Evolutionary conservation across 2,329 filamentous ascomycete species (phyloP).

Genomic region (Macrophomina tecta): DNA sequence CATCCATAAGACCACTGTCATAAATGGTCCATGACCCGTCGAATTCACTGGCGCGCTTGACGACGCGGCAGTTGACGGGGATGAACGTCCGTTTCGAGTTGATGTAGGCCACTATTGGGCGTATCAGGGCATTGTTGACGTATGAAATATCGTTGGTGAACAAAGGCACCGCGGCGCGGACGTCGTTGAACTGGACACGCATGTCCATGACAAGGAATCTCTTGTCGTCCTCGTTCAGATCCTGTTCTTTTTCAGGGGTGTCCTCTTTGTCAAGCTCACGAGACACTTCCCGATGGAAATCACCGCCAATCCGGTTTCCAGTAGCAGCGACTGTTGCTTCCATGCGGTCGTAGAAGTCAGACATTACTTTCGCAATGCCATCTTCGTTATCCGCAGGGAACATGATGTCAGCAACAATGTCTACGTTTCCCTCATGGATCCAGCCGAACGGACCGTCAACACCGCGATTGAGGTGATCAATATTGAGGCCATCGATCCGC

Average conservation of each 20-base stretch:
- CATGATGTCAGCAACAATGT: conserved; percentile 95
- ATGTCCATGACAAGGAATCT: conserved; percentile 92
- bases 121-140: conserved; percentile 91
- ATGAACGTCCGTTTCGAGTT: conserved; percentile 96
- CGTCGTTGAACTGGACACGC: conserved; percentile 92
- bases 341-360: conserved; percentile 95
- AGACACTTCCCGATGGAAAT: conserved; percentile 31
- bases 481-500: conserved; percentile 89
- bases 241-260: background rate
- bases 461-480: conserved; percentile 93
- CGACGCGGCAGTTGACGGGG: conserved; percentile 90
- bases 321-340: conserved; percentile 89
- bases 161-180: conserved; percentile 88
- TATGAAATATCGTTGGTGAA: conserved; percentile 93
- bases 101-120: conserved; percentile 97
- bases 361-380: conserved; percentile 90
- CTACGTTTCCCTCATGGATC: conserved; percentile 97
- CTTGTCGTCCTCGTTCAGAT: conserved; percentile 60
- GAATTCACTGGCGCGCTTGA: conserved; percentile 88
- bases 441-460: conserved; percentile 94
- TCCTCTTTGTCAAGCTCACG: conserved; percentile 9
- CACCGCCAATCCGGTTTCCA: conserved; percentile 58
- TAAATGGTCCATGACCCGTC: conserved; percentile 95
- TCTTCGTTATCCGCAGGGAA: conserved; percentile 88
- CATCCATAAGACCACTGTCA: conserved; percentile 92